Conservation (phyloP, 139 green algal genomes). For the Chlamydomonas applanata region DNA sequence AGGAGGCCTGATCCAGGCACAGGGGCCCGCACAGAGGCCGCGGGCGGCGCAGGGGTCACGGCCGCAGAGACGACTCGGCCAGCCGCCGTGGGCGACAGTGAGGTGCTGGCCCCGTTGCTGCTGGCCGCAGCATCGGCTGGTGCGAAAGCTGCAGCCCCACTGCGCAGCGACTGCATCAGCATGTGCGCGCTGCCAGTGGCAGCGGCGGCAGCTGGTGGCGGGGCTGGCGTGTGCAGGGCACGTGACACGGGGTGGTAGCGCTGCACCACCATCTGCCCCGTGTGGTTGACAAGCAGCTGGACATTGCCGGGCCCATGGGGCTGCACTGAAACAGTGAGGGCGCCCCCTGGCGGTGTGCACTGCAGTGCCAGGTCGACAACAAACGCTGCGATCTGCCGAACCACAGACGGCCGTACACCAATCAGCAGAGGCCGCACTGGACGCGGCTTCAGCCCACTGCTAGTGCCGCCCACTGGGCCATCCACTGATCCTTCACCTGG, state of each 20-base stretch:
- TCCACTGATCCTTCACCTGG: not conserved
- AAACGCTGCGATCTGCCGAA: conserved; percentile 14
- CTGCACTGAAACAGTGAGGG: conserved; percentile 24
- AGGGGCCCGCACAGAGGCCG: not conserved
- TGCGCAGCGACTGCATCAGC: too few species aligned
- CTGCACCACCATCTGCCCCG: conserved; percentile 21
- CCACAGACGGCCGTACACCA: not conserved
- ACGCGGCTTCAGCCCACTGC: conserved; percentile 17
- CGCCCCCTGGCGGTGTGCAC: conserved; percentile 39
- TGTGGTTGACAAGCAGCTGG: conserved; percentile 31
- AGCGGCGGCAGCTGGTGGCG: not conserved
- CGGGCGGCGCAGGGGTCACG: too few species aligned
- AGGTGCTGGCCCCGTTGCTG: too few species aligned
- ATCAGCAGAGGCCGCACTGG: conserved; percentile 32
- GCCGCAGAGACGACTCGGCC: too few species aligned
- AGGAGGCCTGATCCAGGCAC: conserved; percentile 17
- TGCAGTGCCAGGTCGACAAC: conserved; percentile 42
- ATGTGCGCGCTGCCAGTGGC: too few species aligned
- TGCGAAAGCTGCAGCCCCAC: too few species aligned
- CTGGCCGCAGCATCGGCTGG: too few species aligned
- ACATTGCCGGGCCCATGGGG: conserved; percentile 22
- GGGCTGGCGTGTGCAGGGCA: not conserved
- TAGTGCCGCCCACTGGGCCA: not conserved
- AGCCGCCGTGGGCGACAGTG: too few species aligned
- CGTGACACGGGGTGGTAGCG: conserved; percentile 21